Conservation (phyloP, 768 basidiomycete species). For the Leccinum uliginosum region DNA sequence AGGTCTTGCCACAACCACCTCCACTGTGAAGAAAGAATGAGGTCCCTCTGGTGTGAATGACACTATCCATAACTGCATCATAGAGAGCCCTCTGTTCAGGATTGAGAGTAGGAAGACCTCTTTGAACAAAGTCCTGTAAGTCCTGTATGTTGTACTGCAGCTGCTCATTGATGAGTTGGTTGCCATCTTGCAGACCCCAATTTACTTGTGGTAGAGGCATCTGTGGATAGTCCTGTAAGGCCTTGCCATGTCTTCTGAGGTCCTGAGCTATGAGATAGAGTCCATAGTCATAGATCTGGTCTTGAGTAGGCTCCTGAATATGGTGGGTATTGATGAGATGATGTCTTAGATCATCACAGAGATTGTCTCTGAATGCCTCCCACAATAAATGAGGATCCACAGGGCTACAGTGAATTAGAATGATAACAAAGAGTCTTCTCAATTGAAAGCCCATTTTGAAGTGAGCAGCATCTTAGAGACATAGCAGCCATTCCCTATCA, state of each 20-base stretch:
- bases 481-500: background rate
- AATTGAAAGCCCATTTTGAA: too few relatives aligned
- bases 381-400: background rate
- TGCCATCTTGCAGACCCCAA: background rate
- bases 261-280: background rate
- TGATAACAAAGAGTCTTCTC: background rate
- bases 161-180: background rate
- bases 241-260: background rate
- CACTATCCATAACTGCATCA: background rate
- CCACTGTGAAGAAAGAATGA: background rate
- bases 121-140: background rate
- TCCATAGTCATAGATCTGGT: background rate
- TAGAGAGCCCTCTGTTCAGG: background rate
- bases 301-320: background rate
- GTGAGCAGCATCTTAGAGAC: too few relatives aligned
- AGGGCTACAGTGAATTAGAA: background rate
- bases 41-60: background rate
- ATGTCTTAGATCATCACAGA: background rate
- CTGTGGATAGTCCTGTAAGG: background rate
- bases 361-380: background rate
- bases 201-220: background rate
- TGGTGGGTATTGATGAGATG: background rate
- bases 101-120: background rate
- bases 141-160: constrained; percentile 4
- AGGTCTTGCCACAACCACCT: background rate